Evolutionary conservation across 805 yeast genomes (phyloP).

Genomic region (Cyberlindnera japonica): DNA sequence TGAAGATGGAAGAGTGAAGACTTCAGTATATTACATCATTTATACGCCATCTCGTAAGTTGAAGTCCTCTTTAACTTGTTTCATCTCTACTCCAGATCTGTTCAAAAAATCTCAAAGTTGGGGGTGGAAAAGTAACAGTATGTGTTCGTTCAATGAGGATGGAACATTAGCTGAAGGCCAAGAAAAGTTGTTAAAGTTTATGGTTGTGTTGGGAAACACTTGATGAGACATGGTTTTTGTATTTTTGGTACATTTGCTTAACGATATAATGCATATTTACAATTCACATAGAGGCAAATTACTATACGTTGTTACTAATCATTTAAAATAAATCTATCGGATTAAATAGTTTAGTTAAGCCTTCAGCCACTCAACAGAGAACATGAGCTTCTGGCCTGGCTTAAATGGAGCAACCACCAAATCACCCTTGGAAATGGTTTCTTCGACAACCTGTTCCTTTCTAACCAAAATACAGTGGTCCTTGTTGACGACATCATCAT

Average conservation of each 20-base stretch:
- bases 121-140: slow-evolving; percentile 59
- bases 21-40: slow-evolving; percentile 49
- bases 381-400: slow-evolving; percentile 71
- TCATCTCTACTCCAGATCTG: slow-evolving; percentile 51
- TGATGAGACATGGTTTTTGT: neutral
- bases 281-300: too few relatives aligned
- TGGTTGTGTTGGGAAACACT: slow-evolving; percentile 46
- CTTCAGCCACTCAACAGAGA: slow-evolving; percentile 71
- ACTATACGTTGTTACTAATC: too few relatives aligned
- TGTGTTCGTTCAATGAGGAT: slow-evolving; percentile 49
- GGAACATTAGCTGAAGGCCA: slow-evolving; percentile 43
- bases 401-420: slow-evolving; percentile 76
- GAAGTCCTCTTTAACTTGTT: slow-evolving; percentile 46
- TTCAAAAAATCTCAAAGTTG: slow-evolving; percentile 54
- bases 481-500: slow-evolving; percentile 39
- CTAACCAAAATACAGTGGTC: slow-evolving; percentile 55
- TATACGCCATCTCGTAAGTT: slow-evolving; percentile 49
- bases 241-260: neutral
- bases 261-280: too few relatives aligned
- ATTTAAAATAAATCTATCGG: too few relatives aligned
- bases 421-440: slow-evolving; percentile 41
- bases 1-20: slow-evolving; percentile 43
- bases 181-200: slow-evolving; percentile 43
- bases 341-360: neutral
- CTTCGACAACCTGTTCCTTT: slow-evolving; percentile 56